A percentile compares a stretch with the other conserved stretches of the same genome.
Conservation (phyloP, 768 basidiomycete species). For the Tulasnella sp. region DNA sequence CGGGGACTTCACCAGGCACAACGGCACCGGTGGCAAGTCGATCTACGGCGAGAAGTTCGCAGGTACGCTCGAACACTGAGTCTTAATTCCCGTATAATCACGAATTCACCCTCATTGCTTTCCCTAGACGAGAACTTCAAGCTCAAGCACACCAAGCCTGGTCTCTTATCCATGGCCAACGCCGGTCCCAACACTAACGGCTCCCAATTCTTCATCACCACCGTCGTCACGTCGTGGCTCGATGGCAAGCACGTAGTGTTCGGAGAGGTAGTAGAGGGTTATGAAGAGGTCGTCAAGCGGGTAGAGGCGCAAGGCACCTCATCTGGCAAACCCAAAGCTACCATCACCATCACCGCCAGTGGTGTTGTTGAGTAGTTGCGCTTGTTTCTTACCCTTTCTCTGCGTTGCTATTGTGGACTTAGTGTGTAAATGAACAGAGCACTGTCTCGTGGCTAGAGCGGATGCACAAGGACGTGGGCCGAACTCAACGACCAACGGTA, state of each 20-base stretch:
- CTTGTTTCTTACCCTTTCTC: background rate
- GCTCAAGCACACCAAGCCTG: slow-evolving; percentile 41
- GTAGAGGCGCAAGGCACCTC: slow-evolving; percentile 39
- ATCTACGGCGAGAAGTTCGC: slow-evolving; percentile 42
- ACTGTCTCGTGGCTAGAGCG: background rate
- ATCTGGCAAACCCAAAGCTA: slow-evolving; percentile 37
- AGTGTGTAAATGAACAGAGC: background rate
- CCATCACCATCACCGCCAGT: slow-evolving; percentile 35
- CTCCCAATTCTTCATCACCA: slow-evolving; percentile 48
- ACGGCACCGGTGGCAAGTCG: slow-evolving; percentile 43
- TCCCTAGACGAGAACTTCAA: slow-evolving; percentile 44
- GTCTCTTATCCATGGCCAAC: slow-evolving; percentile 52
- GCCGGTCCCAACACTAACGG: slow-evolving; percentile 52
- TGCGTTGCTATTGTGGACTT: background rate
- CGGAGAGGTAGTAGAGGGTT: slow-evolving; percentile 45
- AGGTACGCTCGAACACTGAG: slow-evolving; percentile 37
- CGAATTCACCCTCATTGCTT: background rate
- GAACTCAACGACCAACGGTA: background rate
- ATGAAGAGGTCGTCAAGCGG: slow-evolving; percentile 42
- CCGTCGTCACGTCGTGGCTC: slow-evolving; percentile 41
- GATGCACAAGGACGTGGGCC: background rate
- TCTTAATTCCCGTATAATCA: background rate
- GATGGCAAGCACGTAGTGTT: slow-evolving; percentile 48
- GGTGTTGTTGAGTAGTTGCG: slow-evolving; percentile 32
- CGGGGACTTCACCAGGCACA: slow-evolving; percentile 42